phyloP scores from a whole-genome alignment of 768 basidiomycete species.

The Trametes maxima region DNA sequence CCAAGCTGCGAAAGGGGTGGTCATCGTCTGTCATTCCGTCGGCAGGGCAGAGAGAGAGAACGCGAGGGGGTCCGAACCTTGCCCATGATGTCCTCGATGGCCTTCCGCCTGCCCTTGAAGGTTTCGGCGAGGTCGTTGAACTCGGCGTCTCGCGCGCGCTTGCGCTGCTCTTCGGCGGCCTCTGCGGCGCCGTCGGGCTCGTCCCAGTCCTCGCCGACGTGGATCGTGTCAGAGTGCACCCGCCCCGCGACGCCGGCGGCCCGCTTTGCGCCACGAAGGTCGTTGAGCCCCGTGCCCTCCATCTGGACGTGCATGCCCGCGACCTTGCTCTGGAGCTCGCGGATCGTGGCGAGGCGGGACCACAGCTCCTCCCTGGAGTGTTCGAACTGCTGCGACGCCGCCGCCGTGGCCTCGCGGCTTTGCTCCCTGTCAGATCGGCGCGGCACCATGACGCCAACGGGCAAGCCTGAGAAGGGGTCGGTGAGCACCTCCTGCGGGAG shows the following conservation, averaged over 20 bases:
- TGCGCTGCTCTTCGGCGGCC: slow-evolving; percentile 57
- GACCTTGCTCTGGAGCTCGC: slow-evolving; percentile 72
- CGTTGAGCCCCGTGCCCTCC: slow-evolving; percentile 60
- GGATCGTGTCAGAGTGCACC: slow-evolving; percentile 47
- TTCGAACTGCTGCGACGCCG: slow-evolving; percentile 21
- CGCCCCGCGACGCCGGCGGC: slow-evolving; percentile 19
- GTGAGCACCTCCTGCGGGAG: slow-evolving; percentile 34
- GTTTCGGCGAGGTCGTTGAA: slow-evolving; percentile 68
- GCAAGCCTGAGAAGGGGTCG: slow-evolving; percentile 53
- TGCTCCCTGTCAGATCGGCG: slow-evolving; percentile 15
- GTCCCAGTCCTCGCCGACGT: slow-evolving; percentile 45
- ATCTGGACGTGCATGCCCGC: slow-evolving; percentile 74
- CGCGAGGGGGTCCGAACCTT: slow-evolving; percentile 50
- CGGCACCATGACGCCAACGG: slow-evolving; percentile 41
- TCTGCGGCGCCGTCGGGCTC: slow-evolving; percentile 55
- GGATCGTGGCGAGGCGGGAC: slow-evolving; percentile 67
- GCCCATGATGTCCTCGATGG: slow-evolving; percentile 71
- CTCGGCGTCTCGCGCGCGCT: slow-evolving; percentile 58
- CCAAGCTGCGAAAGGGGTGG: slow-evolving; percentile 50
- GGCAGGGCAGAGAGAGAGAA: neutral
- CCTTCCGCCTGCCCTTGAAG: slow-evolving; percentile 69
- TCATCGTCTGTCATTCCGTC: slow-evolving; percentile 2
- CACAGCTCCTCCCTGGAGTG: slow-evolving; percentile 56
- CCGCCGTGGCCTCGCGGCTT: slow-evolving; percentile 20
- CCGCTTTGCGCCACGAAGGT: slow-evolving; percentile 25